Base-by-base conservation (phyloP, 768 basidiomycete species). In the Strobilomyces echinocephalus region DNA sequence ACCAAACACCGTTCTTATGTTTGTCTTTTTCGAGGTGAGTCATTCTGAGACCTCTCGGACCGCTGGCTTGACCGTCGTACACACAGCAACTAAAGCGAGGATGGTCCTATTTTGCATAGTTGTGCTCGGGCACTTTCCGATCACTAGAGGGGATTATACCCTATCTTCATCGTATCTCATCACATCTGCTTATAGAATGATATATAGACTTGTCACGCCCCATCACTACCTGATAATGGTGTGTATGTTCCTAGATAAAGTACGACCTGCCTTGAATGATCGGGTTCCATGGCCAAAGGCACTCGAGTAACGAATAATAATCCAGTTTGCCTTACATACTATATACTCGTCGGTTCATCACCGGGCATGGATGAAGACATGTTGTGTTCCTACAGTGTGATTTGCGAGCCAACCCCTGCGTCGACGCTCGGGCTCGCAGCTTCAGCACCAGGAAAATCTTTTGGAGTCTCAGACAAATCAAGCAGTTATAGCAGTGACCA, bases 1-100 rank as follows among this genome's bases (percentile, higher is more conserved):
- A 28, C 90, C 90, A 2, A 91, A 91, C 65, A 92, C 91, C 1
- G 76, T 93, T 33, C 73, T 92, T 5, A 79, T 92, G 71, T 93
- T 91, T 69, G 84, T 92, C 45, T 90, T 91, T 71, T 85, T 86
- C 58, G 90, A 92, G 74, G 88, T 87, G 59, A 46, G 74, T 50
- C n/a, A 33, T 21, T 15, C 39, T 31, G 24, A 54, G 28, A 49
- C 14, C 55, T 43, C 21, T 9, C 2, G 1, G 8, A 31, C 26
- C 16, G 30, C 21, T 40, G n/a, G 39, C 21, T 20, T 63, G 35
- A 69, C 51, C 8, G 18, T 35, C 31, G 21, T 16, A 16, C 24
- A 39, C 36, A 48, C 58, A 88, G 87, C 86, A 88, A 88, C 68
- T 89, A 33, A 90, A 87, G 70, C 76, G 75, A 56, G 73, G 74